Evolutionary conservation across 441 rosid species (phyloP), one percentile per base, ranked within the genome.

Genomic region (Corymbia citriodora): DNA sequence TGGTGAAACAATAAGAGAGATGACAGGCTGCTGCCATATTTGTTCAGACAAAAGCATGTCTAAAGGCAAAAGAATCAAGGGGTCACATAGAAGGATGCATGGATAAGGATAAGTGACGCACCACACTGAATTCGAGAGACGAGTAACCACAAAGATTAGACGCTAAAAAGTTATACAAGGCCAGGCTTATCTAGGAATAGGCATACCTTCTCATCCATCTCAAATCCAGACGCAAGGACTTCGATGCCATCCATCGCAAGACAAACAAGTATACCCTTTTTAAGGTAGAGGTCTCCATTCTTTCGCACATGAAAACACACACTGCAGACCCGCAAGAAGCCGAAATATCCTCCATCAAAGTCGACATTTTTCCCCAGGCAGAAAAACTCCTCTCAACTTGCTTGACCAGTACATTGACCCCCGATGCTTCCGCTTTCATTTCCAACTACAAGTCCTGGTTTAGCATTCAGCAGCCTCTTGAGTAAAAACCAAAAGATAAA

Each of bases 161-260:
- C 5, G 4, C 18, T 13, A 27, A 29, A 29, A 63, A 63, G 13
- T 63, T 27, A 70, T 12, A 83, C 63, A 88, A 27, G 82, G 31
- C 33, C 31, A 25, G 52, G 31, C 52, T 49, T 53, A 88, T 88
- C 55, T 18, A 50, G 33, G 48, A 70, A 70, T 55, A 18, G 79
- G 88, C 88, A 85, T 92, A 97, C 99, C 99, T 98, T 96, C 91
- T 98, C 99, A 89, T 94, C 95, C 87, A 91, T 92, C 90, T 95
- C 95, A 91, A 96, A 97, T 74, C 99, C 99, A 90, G 99, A 96
- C 63, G 97, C 98, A 87, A 97, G 95, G 90, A 98, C 94, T 93
- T 95, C 96, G 90, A 95, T 93, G 89, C 99, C 98, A 93, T 97
- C 98, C 99, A 96, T 96, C 2, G 99, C 99, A 91, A 98, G 96